phyloP scores from a whole-genome alignment of 805 yeast species.

The Candida chilensis region DNA sequence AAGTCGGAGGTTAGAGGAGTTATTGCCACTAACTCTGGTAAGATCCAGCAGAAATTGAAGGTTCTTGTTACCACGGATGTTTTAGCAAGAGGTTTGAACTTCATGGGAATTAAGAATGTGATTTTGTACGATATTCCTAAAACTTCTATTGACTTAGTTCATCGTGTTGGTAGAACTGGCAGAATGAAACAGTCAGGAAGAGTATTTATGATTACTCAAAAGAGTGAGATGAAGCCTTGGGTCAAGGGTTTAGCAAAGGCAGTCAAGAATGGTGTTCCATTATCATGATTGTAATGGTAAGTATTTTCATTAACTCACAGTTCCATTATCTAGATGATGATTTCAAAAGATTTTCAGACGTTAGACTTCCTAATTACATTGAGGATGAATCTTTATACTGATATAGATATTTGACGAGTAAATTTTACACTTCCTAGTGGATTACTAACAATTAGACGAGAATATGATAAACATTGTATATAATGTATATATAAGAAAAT shows the following conservation, averaged over 20 bases:
- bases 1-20: conserved; percentile 1
- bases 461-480: too few species aligned
- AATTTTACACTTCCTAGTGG: too few species aligned
- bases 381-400: conserved; percentile 12
- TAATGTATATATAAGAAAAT: too few species aligned
- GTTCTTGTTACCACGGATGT: conserved; percentile 84
- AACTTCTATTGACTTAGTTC: conserved; percentile 78
- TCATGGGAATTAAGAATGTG: conserved; percentile 73
- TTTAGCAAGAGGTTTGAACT: conserved; percentile 84
- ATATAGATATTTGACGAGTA: too few species aligned
- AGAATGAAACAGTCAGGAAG: conserved; percentile 86
- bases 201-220: conserved; percentile 71
- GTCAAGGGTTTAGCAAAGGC: conserved; percentile 72
- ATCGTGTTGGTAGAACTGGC: conserved; percentile 92
- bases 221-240: conserved; percentile 64
- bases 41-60: conserved; percentile 31
- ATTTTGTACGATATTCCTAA: conserved; percentile 80
- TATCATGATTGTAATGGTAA: background rate
- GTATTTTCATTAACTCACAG: too few species aligned
- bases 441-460: too few species aligned
- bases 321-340: conserved; percentile 19
- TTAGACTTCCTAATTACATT: conserved; percentile 28
- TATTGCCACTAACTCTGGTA: background rate
- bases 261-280: conserved; percentile 43
- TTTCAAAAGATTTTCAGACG: conserved; percentile 22